phyloP scores from a whole-genome alignment of 176 grass and related monocot genomes.

The Lolium multiflorum region DNA sequence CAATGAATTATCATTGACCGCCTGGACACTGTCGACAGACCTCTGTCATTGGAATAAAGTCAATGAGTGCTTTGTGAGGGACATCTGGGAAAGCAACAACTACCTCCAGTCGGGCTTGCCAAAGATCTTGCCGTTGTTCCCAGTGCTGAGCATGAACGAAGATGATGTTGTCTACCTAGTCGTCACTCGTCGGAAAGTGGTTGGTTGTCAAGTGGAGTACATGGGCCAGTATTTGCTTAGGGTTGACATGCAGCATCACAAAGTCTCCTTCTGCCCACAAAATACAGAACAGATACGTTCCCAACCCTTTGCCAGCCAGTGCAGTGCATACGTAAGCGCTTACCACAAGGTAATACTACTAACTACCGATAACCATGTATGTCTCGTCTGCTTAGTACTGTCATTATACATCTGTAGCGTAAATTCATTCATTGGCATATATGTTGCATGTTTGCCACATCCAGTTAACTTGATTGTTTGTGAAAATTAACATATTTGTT shows the following conservation, averaged over 20 bases:
- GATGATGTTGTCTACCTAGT: background rate
- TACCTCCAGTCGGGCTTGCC: background rate
- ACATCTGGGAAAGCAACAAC: background rate
- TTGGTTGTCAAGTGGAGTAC: background rate
- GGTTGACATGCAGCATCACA: background rate
- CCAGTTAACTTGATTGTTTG: too few species aligned
- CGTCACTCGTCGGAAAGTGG: background rate
- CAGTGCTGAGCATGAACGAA: background rate
- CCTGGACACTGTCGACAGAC: constrained; percentile 22
- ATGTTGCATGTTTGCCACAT: too few species aligned
- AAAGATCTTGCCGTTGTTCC: background rate
- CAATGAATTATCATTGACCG: background rate
- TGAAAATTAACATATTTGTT: too few species aligned
- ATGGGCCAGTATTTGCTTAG: constrained; percentile 7
- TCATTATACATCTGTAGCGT: too few species aligned
- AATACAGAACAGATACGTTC: background rate
- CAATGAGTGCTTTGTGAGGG: background rate
- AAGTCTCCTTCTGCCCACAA: background rate
- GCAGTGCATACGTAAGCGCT: background rate
- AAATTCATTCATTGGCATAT: too few species aligned
- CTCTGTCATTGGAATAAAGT: background rate
- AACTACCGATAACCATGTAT: too few species aligned
- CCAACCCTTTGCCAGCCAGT: constrained; percentile 13
- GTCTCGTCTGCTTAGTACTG: too few species aligned
- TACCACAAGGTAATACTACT: background rate